Evolutionary conservation across 148 eudicot genomes (phyloP).

Genomic region (Cornus florida): DNA sequence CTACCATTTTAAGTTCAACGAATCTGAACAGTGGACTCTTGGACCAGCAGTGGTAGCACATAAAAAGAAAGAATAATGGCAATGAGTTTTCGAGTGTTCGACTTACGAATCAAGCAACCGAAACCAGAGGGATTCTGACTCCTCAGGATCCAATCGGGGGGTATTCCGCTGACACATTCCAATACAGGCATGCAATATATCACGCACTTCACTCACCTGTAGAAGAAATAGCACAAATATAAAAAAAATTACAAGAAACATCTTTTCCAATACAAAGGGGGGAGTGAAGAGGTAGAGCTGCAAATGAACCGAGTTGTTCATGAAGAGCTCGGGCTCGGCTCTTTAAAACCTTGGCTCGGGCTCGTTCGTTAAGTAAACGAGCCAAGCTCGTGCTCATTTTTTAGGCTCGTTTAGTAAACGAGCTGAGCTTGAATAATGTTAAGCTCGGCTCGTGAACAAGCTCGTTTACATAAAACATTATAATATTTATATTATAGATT

Average conservation of each 20-base stretch:
- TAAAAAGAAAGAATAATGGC: not conserved
- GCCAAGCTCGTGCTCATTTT: too few species aligned
- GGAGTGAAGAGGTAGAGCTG: too few species aligned
- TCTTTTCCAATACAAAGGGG: not conserved
- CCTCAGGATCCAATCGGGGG: conserved; percentile 72
- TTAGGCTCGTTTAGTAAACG: too few species aligned
- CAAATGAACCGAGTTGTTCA: too few species aligned
- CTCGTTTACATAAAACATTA: too few species aligned
- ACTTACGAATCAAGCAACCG: conserved; percentile 91
- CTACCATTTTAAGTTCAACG: not conserved
- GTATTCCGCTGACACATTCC: conserved; percentile 91
- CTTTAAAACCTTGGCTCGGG: too few species aligned
- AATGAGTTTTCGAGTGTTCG: conserved; percentile 1
- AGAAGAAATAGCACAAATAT: conserved; percentile 11
- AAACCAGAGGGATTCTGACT: conserved; percentile 93
- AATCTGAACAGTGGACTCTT: not conserved
- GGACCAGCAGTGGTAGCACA: not conserved
- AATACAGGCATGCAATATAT: conserved; percentile 66
- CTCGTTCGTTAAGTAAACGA: too few species aligned
- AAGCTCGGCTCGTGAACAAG: too few species aligned
- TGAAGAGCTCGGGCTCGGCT: too few species aligned
- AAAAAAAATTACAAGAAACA: not conserved
- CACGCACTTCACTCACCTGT: conserved; percentile 63
- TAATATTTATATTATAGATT: too few species aligned
- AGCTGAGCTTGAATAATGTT: too few species aligned